Base-by-base conservation (phyloP, 1,284 basidiomycete species). In the Somion occarium region DNA sequence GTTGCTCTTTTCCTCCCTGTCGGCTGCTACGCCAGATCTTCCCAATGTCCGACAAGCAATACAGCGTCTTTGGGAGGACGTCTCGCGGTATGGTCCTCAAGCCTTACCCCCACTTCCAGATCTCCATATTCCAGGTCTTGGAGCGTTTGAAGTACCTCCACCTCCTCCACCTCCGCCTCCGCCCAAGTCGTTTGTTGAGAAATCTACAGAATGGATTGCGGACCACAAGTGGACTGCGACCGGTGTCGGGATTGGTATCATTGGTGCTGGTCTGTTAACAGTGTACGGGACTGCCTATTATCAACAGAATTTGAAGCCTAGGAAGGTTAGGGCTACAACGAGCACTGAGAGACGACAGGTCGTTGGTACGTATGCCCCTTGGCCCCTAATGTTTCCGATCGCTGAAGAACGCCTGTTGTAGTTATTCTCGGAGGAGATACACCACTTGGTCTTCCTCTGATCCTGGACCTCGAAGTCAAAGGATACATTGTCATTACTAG, bases 401-500 rank as follows among this genome's bases (percentile, higher is more conserved):
- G 7, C 5, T 38, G 18, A 24, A 24, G 18, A 27, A 38, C 44
- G 18, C 39, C 18, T 15, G 24, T 38, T 53, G 3, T 61, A 91
- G 89, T 92, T 44, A 77, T 93, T 20, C 75, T 93, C 44, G 91
- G 91, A 38, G 90, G 83, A 18, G 90, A 93, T 61, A 73, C 77
- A 25, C 79, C 83, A 0, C 73, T 85, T 45, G 88, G 81, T 11
- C 71, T 80, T 18, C 82, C 89, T 13, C 67, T 93, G 45, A 82
- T 91, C 48, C 63, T 78, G 46, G 82, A 85, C 54, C 72, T 93
- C 38, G 86, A 91, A 67, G 75, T 74, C 61, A 80, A 83, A 57
- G 88, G 88, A 1, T 92, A 86, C 61, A 85, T 91, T 59, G 82
- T 93, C 38, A 83, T 93, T 57, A 75, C 83, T 4, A 91, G 85